Evolutionary conservation across 1,284 basidiomycete genomes (phyloP), one percentile per base, ranked within the genome.

Genomic region (Boletellus deceptivus): DNA sequence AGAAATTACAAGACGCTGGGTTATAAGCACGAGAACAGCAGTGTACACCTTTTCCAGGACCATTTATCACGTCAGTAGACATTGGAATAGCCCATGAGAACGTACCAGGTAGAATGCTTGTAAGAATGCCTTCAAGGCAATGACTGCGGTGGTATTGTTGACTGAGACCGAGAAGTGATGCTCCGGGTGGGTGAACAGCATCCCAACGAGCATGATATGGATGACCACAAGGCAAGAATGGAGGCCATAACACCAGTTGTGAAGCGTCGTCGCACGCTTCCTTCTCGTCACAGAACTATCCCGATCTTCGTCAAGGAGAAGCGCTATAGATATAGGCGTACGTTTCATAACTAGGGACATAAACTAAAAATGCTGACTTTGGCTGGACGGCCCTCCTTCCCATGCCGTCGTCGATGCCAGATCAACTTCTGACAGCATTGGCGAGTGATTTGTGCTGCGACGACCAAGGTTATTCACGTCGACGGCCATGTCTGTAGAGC

Each of bases 21-120:
- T 48, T 1, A 53, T 16, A 27, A 59, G 6, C 2, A 60, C 50
- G 6, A 60, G 42, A 16, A 57, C 14, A 1, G 49, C 34, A 8
- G 52, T 56, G 22, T 59, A 61, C 16, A 54, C 2, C 59, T 61
- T 61, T 38, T 18, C n/a, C 22, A 4, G 5, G n/a, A 25, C n/a
- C 4, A n/a, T 16, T 3, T 2, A 17, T 48, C 22, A 22, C 3
- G 10, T 11, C 14, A n/a, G 17, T 3, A 22, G 9, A 10, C 18
- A 16, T 6, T 3, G 0, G 24, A 11, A 5, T 6, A 17, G 7
- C 10, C 11, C 9, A 10, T 1, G 16, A 6, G 6, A 13, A 31
- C 49, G 2, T 5, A 56, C 54, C 11, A 22, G 7, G 24, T 55
- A 55, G 45, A 55, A 52, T 14, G 22, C 41, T 6, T 56, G 55